Conservation (phyloP, 2,329 filamentous ascomycete genomes). For the Blumeria hordei region DNA sequence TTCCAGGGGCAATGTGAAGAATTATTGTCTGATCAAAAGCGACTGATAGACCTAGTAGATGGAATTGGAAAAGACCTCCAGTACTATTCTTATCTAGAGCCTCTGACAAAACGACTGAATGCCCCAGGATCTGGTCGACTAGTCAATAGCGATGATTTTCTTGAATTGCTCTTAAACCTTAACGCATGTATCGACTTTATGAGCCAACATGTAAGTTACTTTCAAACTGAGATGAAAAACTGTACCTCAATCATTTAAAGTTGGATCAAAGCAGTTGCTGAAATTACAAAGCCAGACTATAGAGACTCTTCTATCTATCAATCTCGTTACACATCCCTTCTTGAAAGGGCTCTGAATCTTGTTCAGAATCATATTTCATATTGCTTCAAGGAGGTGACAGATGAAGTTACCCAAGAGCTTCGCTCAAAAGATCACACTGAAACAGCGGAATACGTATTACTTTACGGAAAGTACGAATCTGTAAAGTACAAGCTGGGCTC, state of each 20-base stretch:
- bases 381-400: conserved; percentile 25
- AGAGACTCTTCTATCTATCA: conserved; percentile 73
- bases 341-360: conserved; percentile 37
- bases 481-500: conserved; percentile 31
- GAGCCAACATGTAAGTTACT: conserved; percentile 47
- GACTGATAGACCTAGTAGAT: conserved; percentile 55
- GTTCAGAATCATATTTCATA: conserved; percentile 6
- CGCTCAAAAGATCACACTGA: conserved; percentile 40
- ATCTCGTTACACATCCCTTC: conserved; percentile 61
- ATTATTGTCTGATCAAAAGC: conserved; percentile 57
- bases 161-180: conserved; percentile 66
- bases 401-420: conserved; percentile 38
- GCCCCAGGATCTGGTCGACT: conserved; percentile 71
- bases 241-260: too few species aligned
- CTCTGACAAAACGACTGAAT: conserved; percentile 71
- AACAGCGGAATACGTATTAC: conserved; percentile 43
- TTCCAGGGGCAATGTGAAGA: conserved; percentile 87
- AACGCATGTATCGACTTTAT: conserved; percentile 88
- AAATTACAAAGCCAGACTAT: conserved; percentile 38
- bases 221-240: not conserved
- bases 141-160: conserved; percentile 64
- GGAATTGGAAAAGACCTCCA: conserved; percentile 75
- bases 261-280: not conserved
- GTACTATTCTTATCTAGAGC: conserved; percentile 86
- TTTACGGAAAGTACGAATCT: conserved; percentile 41